Evolutionary conservation across 345 rosid species (phyloP).

Genomic region (Lepidium africanum): DNA sequence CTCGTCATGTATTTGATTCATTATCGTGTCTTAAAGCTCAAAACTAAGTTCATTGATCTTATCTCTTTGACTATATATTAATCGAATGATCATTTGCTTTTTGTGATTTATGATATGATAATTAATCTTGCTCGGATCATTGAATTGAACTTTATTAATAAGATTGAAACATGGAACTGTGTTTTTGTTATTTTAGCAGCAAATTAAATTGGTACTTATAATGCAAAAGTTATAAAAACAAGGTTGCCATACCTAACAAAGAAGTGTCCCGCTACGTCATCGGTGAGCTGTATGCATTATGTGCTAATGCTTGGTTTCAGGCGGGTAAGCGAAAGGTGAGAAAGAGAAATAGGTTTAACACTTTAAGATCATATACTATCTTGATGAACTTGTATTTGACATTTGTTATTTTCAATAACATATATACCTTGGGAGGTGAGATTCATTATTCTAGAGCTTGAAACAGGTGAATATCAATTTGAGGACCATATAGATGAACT

Average conservation of each 20-base stretch:
- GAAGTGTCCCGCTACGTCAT: slow-evolving; percentile 84
- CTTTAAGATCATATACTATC: not conserved
- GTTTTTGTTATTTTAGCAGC: too few species aligned
- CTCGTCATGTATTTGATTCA: too few species aligned
- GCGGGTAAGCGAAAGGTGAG: slow-evolving; percentile 86
- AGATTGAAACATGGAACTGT: too few species aligned
- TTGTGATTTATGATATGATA: too few species aligned
- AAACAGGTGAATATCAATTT: slow-evolving; percentile 57
- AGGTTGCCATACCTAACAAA: slow-evolving; percentile 18
- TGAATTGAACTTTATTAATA: too few species aligned
- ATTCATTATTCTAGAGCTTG: slow-evolving; percentile 48
- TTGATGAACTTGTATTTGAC: slow-evolving; percentile 46
- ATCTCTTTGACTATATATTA: too few species aligned
- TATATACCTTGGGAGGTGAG: slow-evolving; percentile 51
- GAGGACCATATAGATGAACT: slow-evolving; percentile 72
- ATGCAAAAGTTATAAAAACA: too few species aligned
- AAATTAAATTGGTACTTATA: too few species aligned
- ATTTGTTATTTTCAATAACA: slow-evolving; percentile 38
- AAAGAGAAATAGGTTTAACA: not conserved
- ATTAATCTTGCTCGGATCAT: too few species aligned
- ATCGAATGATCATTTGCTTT: too few species aligned
- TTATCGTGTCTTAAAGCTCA: too few species aligned
- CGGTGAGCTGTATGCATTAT: slow-evolving; percentile 88
- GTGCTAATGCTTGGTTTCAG: slow-evolving; percentile 99
- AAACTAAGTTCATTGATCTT: too few species aligned